These are phyloP conservation scores for Pseudoneurospora amorphoporcata DNA, from an alignment of 495 filamentous ascomycete genomes.

Conservation along the genomic window DNA sequence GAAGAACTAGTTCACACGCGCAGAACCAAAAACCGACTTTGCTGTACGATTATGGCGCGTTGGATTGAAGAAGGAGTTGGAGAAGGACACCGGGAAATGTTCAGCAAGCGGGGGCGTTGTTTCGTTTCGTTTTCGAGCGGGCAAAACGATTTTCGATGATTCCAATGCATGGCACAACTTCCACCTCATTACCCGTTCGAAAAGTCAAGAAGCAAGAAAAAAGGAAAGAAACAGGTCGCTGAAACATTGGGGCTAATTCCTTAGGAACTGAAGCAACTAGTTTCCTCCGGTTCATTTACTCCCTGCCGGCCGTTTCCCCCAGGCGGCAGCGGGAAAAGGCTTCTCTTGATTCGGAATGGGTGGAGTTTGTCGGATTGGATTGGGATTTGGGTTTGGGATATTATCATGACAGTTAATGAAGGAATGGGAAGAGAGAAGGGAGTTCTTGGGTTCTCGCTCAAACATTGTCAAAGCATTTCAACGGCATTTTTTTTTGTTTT, in stretches of 20 bases:
- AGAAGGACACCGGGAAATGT: background rate
- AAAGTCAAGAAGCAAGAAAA: background rate
- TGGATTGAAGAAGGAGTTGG: background rate
- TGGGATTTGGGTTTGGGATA: background rate
- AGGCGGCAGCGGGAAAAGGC: background rate
- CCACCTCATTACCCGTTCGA: background rate
- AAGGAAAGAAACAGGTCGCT: background rate
- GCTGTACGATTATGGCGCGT: background rate
- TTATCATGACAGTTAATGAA: background rate
- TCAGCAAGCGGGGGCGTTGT: background rate
- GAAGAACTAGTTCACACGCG: background rate
- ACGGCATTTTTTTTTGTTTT: background rate
- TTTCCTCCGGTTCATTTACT: background rate
- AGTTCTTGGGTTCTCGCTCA: background rate
- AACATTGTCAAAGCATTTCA: background rate
- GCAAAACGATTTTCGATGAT: background rate
- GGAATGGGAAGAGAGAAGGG: background rate
- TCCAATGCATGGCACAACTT: too few relatives aligned
- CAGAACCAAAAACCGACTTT: background rate
- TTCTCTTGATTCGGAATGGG: background rate
- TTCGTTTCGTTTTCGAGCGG: too few relatives aligned
- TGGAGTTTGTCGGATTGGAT: background rate
- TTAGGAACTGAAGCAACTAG: conserved; percentile 31
- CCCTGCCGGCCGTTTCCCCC: background rate
- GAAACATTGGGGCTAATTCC: conserved; percentile 24